These are phyloP conservation scores for Nemania diffusa DNA, from an alignment of 2,329 filamentous ascomycete genomes.

Conservation along the genomic window DNA sequence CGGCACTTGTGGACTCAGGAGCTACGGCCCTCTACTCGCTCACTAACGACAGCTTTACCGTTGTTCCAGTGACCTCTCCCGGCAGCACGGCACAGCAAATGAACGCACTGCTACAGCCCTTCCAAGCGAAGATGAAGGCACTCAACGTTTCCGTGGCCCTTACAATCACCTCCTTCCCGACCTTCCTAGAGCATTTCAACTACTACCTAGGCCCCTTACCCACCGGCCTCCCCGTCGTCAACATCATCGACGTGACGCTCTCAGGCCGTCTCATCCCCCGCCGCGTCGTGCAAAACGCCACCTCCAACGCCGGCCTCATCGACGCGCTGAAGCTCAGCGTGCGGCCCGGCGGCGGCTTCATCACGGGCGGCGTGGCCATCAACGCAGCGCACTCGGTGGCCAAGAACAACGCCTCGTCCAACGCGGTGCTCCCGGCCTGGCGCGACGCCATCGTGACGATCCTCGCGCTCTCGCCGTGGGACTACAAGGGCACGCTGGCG, in stretches of 20 bases:
- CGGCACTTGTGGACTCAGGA: neutral
- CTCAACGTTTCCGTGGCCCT: neutral
- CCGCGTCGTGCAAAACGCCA: neutral
- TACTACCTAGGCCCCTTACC: neutral
- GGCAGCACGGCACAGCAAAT: neutral
- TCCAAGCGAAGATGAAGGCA: neutral
- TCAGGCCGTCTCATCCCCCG: neutral
- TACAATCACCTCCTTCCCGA: neutral
- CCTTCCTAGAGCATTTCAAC: neutral
- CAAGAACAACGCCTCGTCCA: neutral
- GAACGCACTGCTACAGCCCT: neutral
- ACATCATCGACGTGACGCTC: neutral
- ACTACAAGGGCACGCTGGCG: neutral
- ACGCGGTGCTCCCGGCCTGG: neutral
- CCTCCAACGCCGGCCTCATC: neutral
- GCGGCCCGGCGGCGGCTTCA: neutral
- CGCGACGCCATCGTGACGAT: neutral
- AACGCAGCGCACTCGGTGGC: neutral
- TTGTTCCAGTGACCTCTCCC: neutral
- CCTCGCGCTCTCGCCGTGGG: neutral
- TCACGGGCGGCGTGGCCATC: neutral
- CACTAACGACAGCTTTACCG: neutral
- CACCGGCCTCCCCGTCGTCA: neutral
- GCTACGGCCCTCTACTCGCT: neutral
- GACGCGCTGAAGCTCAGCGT: neutral